These are phyloP conservation scores for Pyrus communis DNA, from an alignment of 306 rosid genomes.

Conservation along the genomic window DNA sequence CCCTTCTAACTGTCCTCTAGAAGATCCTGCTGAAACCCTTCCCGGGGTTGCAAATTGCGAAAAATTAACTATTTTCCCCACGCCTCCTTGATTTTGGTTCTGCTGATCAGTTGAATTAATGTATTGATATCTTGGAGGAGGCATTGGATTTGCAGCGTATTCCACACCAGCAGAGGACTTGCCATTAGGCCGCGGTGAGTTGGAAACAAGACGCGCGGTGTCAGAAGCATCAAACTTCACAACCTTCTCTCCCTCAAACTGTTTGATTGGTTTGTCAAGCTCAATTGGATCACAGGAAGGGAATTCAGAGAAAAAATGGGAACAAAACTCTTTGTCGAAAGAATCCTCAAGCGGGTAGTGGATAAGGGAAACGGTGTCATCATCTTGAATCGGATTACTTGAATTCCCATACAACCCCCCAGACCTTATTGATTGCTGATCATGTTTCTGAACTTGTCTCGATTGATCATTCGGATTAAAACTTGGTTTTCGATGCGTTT, in stretches of 20 bases:
- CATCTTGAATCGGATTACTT: constrained; percentile 46
- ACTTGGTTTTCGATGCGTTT: constrained; percentile 36
- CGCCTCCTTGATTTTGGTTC: constrained; percentile 19
- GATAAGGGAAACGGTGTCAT: constrained; percentile 56
- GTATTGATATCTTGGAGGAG: constrained; percentile 49
- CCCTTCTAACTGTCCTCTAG: constrained; percentile 26
- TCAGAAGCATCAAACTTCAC: constrained; percentile 31
- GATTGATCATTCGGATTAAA: constrained; percentile 25
- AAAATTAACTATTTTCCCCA: constrained; percentile 31
- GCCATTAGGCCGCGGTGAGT: constrained; percentile 20
- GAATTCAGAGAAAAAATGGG: constrained; percentile 45
- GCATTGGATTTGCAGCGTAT: constrained; percentile 40
- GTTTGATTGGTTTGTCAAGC: constrained; percentile 34
- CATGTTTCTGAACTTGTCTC: constrained; percentile 47
- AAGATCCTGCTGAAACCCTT: constrained; percentile 27
- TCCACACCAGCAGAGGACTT: constrained; percentile 31
- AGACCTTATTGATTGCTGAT: constrained; percentile 25
- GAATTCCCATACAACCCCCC: constrained; percentile 38
- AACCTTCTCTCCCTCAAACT: constrained; percentile 35
- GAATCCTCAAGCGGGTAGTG: constrained; percentile 60
- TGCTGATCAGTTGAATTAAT: constrained; percentile 28
- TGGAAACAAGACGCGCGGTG: constrained; percentile 12
- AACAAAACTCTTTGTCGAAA: constrained; percentile 51
- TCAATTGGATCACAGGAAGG: constrained; percentile 44
- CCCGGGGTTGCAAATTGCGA: constrained; percentile 28